Conservation (phyloP, 2,329 filamentous ascomycete species). For the Metarhizium sp. region DNA sequence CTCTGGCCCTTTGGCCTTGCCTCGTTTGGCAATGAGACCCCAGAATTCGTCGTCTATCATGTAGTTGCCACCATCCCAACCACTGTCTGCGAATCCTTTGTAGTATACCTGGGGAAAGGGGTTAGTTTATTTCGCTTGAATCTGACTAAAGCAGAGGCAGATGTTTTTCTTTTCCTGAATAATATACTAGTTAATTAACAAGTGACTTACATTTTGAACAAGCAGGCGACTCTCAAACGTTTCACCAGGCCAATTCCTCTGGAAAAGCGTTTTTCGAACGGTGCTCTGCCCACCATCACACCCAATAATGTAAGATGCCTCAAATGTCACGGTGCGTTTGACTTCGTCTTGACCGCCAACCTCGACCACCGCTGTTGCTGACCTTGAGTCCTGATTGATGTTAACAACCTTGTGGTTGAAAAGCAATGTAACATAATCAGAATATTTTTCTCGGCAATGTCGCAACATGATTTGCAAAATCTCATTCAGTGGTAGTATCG, state of each 20-base stretch:
- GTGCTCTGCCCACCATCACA: constrained; percentile 36
- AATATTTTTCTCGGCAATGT: constrained; percentile 20
- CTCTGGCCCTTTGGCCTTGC: constrained; percentile 22
- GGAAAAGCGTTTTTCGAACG: constrained; percentile 29
- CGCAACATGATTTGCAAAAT: constrained; percentile 31
- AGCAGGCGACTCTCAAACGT: constrained; percentile 41
- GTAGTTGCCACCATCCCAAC: constrained; percentile 36
- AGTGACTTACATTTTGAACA: constrained; percentile 35
- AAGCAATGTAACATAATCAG: constrained; percentile 23
- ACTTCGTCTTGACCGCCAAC: constrained; percentile 13
- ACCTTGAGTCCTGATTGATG: constrained; percentile 23
- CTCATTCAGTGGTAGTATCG: constrained; percentile 32
- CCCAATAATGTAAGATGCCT: constrained; percentile 33
- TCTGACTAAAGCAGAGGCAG: too few relatives aligned
- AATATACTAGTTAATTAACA: neutral
- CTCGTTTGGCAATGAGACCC: constrained; percentile 42
- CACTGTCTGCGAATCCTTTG: constrained; percentile 34
- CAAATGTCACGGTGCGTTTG: constrained; percentile 7
- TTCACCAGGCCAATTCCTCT: constrained; percentile 32
- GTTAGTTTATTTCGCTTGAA: too few relatives aligned
- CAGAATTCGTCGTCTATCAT: constrained; percentile 43
- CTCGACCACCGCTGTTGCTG: constrained; percentile 21
- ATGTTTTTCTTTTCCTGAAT: neutral
- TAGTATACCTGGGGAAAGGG: constrained; percentile 22
- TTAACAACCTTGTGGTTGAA: constrained; percentile 30